Conservation (phyloP, 192 early-diverging fungal genomes). For the Pilaira anomala region DNA sequence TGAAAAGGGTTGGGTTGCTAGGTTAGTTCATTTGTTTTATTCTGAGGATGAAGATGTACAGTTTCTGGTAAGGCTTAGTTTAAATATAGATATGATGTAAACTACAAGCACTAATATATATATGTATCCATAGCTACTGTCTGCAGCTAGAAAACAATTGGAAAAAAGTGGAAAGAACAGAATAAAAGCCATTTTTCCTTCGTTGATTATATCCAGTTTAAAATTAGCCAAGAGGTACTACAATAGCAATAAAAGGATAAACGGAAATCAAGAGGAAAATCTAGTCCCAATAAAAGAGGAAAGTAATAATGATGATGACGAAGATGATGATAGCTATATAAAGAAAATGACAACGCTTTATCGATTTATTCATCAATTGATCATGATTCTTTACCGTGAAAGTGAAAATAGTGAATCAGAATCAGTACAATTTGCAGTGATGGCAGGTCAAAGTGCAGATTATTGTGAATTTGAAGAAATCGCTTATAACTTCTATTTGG, state of each 20-base stretch:
- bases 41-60: slow-evolving; percentile 75
- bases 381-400: slow-evolving; percentile 68
- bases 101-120: no score
- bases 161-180: slow-evolving; percentile 79
- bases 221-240: slow-evolving; percentile 58
- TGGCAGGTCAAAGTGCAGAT: slow-evolving; percentile 82
- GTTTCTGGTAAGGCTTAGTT: slow-evolving; percentile 53
- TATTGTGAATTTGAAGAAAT: slow-evolving; percentile 88
- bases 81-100: slow-evolving; percentile 5
- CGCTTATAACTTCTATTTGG: slow-evolving; percentile 93
- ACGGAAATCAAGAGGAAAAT: slow-evolving; percentile 21
- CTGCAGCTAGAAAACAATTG: slow-evolving; percentile 78
- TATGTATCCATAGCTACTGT: slow-evolving; percentile 55
- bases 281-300: slow-evolving; percentile 18
- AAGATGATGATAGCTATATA: slow-evolving; percentile 32
- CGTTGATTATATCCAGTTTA: slow-evolving; percentile 69
- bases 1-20: slow-evolving; percentile 86
- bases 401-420: slow-evolving; percentile 44
- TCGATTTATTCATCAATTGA: slow-evolving; percentile 86
- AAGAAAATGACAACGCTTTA: slow-evolving; percentile 69
- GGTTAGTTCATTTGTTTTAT: slow-evolving; percentile 70
- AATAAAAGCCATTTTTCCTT: slow-evolving; percentile 86
- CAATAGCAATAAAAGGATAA: slow-evolving; percentile 1
- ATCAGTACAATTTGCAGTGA: slow-evolving; percentile 74
- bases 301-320: slow-evolving; percentile 22